phyloP scores from a whole-genome alignment of 345 rosid species.

The Moricandia arvensis region DNA sequence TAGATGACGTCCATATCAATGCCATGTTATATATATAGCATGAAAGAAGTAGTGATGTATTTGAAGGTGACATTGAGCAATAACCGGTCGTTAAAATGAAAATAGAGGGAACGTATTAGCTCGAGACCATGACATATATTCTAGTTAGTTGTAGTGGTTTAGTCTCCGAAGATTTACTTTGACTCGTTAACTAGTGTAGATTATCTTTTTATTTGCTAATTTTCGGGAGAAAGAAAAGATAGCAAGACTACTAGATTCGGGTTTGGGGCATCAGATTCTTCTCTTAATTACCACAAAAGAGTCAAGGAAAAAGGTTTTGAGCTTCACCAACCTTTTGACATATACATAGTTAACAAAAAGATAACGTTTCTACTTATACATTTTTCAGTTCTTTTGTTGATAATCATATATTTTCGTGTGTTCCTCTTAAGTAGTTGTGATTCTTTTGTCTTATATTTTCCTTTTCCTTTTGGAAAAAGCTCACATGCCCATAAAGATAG shows the following conservation, averaged over 20 bases:
- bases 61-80: slow-evolving; percentile 13
- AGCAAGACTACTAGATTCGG: slow-evolving; percentile 5
- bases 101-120: neutral
- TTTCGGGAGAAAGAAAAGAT: neutral
- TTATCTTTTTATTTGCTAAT: slow-evolving; percentile 8
- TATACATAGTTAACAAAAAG: neutral
- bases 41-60: slow-evolving; percentile 6
- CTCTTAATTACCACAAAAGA: slow-evolving; percentile 33
- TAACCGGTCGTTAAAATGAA: neutral
- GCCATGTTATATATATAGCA: slow-evolving; percentile 31
- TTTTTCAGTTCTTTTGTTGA: neutral
- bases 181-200: neutral
- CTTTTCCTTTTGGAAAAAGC: neutral
- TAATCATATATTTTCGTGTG: slow-evolving; percentile 24
- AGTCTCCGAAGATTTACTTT: slow-evolving; percentile 8
- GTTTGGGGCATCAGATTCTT: slow-evolving; percentile 36
- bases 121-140: neutral
- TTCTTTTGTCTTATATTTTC: slow-evolving; percentile 25
- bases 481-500: slow-evolving; percentile 34
- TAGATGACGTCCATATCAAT: slow-evolving; percentile 26
- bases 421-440: slow-evolving; percentile 27
- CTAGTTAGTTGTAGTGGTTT: neutral
- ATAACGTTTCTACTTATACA: neutral
- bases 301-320: slow-evolving; percentile 36
- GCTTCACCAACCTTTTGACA: slow-evolving; percentile 27